phyloP scores from a whole-genome alignment of 163 green algal genomes.

The Chloromonas sp. region DNA sequence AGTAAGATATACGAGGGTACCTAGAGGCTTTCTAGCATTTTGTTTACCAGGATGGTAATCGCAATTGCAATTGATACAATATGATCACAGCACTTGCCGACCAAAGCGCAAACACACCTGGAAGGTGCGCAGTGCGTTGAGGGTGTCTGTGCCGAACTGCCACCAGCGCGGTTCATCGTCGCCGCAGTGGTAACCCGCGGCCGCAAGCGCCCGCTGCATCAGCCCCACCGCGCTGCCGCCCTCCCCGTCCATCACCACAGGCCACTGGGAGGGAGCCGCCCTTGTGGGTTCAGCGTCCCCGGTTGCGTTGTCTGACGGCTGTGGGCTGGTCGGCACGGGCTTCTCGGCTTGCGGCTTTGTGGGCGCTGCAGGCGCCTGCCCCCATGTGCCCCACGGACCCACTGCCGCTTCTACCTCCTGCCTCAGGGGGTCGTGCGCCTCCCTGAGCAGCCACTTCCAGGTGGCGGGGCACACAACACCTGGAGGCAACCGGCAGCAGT shows the following conservation, averaged over 20 bases:
- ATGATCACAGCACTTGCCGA: too few relatives aligned
- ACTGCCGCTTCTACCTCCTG: not conserved
- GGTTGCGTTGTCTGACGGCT: too few relatives aligned
- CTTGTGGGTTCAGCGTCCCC: too few relatives aligned
- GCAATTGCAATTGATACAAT: too few relatives aligned
- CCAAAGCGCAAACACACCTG: not conserved
- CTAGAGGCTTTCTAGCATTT: too few relatives aligned
- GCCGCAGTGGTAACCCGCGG: not conserved
- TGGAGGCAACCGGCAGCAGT: not conserved
- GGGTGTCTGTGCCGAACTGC: not conserved
- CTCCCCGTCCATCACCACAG: not conserved
- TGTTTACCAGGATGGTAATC: too few relatives aligned
- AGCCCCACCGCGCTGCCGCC: not conserved
- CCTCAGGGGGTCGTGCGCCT: conserved; percentile 1
- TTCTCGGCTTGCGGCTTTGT: too few relatives aligned
- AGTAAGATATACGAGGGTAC: too few relatives aligned
- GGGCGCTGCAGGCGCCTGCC: too few relatives aligned
- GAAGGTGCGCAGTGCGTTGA: not conserved
- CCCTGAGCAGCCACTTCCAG: conserved; percentile 47
- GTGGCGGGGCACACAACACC: conserved; percentile 47
- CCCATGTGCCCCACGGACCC: not conserved
- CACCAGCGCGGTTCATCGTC: not conserved
- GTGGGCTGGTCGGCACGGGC: too few relatives aligned
- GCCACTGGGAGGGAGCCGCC: not conserved
- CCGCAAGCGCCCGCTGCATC: not conserved